Conservation (phyloP, 2,329 filamentous ascomycete species). For the Neurospora sp. region DNA sequence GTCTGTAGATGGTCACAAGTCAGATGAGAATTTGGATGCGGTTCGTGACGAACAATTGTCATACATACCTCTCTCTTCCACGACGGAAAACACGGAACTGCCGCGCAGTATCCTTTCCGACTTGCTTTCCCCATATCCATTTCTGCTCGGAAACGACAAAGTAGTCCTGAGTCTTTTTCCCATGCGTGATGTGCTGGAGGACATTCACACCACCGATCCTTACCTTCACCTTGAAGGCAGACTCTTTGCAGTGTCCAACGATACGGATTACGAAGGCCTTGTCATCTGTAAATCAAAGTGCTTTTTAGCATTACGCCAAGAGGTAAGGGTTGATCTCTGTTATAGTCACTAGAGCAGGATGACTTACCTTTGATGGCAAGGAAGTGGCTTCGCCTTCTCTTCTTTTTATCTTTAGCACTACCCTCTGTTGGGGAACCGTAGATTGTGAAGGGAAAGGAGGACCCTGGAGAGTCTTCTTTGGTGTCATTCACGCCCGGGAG, state of each 20-base stretch:
- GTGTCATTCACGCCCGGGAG: neutral
- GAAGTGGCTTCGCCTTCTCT: neutral
- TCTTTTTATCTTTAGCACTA: neutral
- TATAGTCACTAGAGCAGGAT: no score
- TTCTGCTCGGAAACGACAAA: neutral
- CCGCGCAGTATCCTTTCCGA: neutral
- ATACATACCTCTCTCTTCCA: neutral
- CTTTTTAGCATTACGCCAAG: no score
- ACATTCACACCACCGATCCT: neutral
- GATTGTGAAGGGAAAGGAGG: neutral
- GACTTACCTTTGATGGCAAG: neutral
- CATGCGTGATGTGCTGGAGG: neutral
- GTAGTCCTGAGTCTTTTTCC: neutral
- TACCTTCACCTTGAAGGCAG: neutral
- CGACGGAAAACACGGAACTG: neutral
- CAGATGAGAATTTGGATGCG: neutral
- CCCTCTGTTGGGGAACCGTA: neutral
- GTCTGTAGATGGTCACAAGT: neutral
- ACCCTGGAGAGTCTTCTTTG: neutral
- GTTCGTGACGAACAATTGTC: no score
- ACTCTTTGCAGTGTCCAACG: neutral
- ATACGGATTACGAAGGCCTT: neutral
- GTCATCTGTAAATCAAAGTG: neutral
- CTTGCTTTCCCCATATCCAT: neutral
- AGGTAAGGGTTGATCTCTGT: no score